phyloP scores from a whole-genome alignment of 2,329 filamentous ascomycete species.

The Scleromitrula shiraiana region DNA sequence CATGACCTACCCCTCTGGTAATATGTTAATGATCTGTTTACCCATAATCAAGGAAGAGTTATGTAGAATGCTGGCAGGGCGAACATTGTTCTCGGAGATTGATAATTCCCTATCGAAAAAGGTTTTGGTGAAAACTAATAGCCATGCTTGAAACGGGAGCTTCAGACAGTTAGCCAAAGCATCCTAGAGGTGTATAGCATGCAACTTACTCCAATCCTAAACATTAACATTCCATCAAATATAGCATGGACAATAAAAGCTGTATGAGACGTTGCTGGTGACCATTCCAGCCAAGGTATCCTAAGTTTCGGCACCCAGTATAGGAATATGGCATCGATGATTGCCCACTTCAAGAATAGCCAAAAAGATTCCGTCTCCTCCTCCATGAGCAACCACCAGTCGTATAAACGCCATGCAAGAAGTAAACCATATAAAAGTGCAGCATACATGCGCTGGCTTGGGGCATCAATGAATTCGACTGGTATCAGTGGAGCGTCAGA shows the following conservation, averaged over 20 bases:
- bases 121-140: constrained; percentile 66
- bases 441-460: constrained; percentile 83
- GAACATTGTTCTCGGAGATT: constrained; percentile 88
- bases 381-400: constrained; percentile 71
- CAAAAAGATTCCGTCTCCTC: constrained; percentile 82
- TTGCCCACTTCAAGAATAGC: constrained; percentile 89
- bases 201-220: constrained; percentile 65
- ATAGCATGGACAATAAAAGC: constrained; percentile 66
- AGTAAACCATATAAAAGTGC: constrained; percentile 70
- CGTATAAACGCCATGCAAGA: constrained; percentile 77
- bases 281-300: constrained; percentile 96
- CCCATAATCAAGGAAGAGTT: constrained; percentile 92
- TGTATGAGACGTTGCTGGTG: constrained; percentile 52
- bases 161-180: constrained; percentile 29
- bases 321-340: constrained; percentile 77
- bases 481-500: constrained; percentile 62
- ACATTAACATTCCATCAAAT: constrained; percentile 83
- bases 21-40: constrained; percentile 94
- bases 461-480: constrained; percentile 73
- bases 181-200: not conserved
- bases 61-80: constrained; percentile 77
- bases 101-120: constrained; percentile 90
- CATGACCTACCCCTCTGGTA: constrained; percentile 70
- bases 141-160: constrained; percentile 66
- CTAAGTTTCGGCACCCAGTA: constrained; percentile 79